Evolutionary conservation across 495 filamentous ascomycete species (phyloP).

Genomic region (Talaromyces liani): DNA sequence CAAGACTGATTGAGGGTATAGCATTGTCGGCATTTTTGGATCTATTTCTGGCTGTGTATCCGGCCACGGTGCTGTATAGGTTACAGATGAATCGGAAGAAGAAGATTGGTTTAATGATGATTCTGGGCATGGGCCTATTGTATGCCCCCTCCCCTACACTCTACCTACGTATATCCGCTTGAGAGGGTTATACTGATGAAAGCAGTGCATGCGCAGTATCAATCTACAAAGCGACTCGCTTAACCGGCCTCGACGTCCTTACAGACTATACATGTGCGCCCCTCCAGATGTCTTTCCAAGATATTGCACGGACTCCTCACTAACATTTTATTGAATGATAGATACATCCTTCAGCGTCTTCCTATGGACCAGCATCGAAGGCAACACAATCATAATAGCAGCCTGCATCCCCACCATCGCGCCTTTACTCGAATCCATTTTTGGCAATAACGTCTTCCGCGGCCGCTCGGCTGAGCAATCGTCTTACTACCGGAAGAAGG

Average conservation of each 20-base stretch:
- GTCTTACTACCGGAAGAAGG: background rate
- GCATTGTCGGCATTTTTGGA: constrained; percentile 33
- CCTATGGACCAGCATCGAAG: constrained; percentile 44
- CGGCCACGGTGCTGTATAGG: constrained; percentile 31
- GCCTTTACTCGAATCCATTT: constrained; percentile 30
- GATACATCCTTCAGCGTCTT: constrained; percentile 27
- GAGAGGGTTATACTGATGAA: too few relatives aligned
- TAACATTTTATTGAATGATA: constrained; percentile 2
- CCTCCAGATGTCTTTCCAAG: background rate
- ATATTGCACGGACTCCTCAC: background rate
- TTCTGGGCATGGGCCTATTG: constrained; percentile 34
- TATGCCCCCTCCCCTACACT: constrained; percentile 9
- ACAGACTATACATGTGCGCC: constrained; percentile 34
- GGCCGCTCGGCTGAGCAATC: background rate
- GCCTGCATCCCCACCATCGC: constrained; percentile 40
- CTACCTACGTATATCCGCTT: too few relatives aligned
- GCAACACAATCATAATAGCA: constrained; percentile 39
- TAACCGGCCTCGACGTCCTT: constrained; percentile 24
- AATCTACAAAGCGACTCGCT: constrained; percentile 33
- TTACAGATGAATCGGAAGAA: constrained; percentile 37
- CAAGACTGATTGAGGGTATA: constrained; percentile 4
- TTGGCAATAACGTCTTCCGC: constrained; percentile 10
- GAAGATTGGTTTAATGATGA: constrained; percentile 36
- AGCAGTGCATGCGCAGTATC: constrained; percentile 17
- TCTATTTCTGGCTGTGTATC: constrained; percentile 42